Evolutionary conservation across 2,329 filamentous ascomycete genomes (phyloP).

Genomic region (Ophiocordyceps camponoti-rufipedis): DNA sequence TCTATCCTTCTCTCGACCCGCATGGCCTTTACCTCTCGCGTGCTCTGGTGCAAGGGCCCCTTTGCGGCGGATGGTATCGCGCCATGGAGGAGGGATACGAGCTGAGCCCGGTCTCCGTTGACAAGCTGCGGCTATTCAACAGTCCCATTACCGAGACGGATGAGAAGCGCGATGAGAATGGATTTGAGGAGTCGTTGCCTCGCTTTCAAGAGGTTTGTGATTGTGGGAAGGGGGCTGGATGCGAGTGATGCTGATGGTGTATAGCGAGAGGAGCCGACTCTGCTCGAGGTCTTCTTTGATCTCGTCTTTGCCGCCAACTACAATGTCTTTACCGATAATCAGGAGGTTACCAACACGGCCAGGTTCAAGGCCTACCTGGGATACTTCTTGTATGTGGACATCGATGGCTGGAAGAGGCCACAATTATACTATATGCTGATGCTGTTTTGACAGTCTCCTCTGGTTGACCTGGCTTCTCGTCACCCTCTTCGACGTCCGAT

Average conservation of each 20-base stretch:
- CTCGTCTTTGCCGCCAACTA: constrained; percentile 38
- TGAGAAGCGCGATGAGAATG: constrained; percentile 2
- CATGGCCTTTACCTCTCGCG: not conserved
- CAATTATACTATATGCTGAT: not conserved
- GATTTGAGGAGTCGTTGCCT: constrained; percentile 1
- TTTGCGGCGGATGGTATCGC: not conserved
- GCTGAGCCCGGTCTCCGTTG: constrained; percentile 1
- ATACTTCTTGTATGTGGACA: not conserved
- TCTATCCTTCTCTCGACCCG: not conserved
- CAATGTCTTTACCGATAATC: constrained; percentile 31
- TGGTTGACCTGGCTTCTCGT: constrained; percentile 1
- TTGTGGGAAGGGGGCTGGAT: too few species aligned
- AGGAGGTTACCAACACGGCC: constrained; percentile 12
- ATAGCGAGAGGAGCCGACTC: constrained; percentile 16
- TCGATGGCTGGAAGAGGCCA: not conserved
- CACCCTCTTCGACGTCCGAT: not conserved
- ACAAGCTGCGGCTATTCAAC: constrained; percentile 14
- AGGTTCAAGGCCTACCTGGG: constrained; percentile 17
- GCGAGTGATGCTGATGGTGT: not conserved
- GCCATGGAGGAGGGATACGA: constrained; percentile 4
- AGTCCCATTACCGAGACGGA: constrained; percentile 8
- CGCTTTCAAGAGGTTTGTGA: constrained; percentile 9
- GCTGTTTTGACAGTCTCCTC: not conserved
- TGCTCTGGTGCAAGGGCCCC: not conserved
- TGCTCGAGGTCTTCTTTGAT: constrained; percentile 20